Base-by-base conservation (phyloP, 306 rosid genomes). In the Rubus parviflorus region DNA sequence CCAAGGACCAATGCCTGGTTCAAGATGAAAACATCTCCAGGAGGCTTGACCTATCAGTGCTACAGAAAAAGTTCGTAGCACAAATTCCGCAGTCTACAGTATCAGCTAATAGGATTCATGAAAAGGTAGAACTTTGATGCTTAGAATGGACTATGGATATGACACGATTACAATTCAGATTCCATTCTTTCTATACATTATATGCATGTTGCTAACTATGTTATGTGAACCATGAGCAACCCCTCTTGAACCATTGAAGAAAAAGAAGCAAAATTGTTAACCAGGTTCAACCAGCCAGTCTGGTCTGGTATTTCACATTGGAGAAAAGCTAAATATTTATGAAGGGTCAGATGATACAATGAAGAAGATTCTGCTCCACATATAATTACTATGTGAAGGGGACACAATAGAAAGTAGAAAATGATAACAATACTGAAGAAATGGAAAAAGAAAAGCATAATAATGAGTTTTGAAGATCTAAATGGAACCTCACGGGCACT, bases 1-100 rank as follows among this genome's bases (percentile, higher is more conserved):
- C 86, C 49, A 48, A 69, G 60, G 91, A 83, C 60, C 90, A 90
- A 82, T 90, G 98, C 72, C 89, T 89, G 54, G 68, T 84, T 76
- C 81, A 70, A 52, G 87, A 83, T 78, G 91, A 84, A 75, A 81
- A 69, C 75, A 80, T 53, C 68, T 73, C 65, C 81, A 68, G 72
- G 74, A 83, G 76, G 81, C 58, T 64, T 76, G 86, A 82, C 66
- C 78, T 78, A 30, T 70, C 89, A 73, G 58, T 81, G 61, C 79
- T 75, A 25, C 78, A 75, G 71, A 80, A 86, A 76, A 73, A 38
- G 20, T 62, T 61, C 35, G 35, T 72, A 3, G 70, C 83, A 40
- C 70, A 73, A 79, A 67, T 67, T 75, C 74, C 85, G 15, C 78
- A 51, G 56, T 80, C 77, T 80, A 68, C 79, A 47, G 37, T 74